A percentile compares a stretch with the other conserved stretches of the same genome.
These are phyloP conservation scores for Leccinum rimulosum DNA, from an alignment of 768 basidiomycete genomes.

Conservation along the genomic window DNA sequence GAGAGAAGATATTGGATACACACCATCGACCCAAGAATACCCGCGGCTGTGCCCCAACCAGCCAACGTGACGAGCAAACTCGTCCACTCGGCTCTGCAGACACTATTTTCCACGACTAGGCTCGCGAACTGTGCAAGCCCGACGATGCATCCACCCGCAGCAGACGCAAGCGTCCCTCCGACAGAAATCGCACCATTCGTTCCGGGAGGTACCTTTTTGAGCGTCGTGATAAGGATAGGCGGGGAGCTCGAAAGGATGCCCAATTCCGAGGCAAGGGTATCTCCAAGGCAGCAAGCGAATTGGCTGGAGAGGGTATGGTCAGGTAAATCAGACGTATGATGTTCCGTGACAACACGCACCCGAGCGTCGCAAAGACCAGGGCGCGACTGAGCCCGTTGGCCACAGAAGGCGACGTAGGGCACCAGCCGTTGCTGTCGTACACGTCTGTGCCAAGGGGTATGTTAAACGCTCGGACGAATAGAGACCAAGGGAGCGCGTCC, in stretches of 20 bases:
- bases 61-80: constrained; percentile 43
- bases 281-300: constrained; percentile 85
- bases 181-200: constrained; percentile 87
- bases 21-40: constrained; percentile 79
- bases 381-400: constrained; percentile 55
- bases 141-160: constrained; percentile 71
- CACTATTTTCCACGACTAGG: constrained; percentile 67
- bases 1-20: constrained; percentile 21
- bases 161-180: constrained; percentile 71
- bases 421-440: constrained; percentile 54
- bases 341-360: constrained; percentile 41
- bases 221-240: constrained; percentile 78
- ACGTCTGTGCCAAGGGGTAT: constrained; percentile 13
- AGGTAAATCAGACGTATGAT: background rate
- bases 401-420: constrained; percentile 49
- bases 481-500: constrained; percentile 38
- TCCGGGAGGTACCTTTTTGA: constrained; percentile 74
- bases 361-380: constrained; percentile 62
- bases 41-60: constrained; percentile 60
- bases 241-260: constrained; percentile 74
- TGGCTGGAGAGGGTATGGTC: constrained; percentile 46
- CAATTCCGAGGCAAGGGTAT: constrained; percentile 91
- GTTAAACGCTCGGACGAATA: constrained; percentile 12
- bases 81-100: constrained; percentile 88
- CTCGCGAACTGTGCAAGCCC: constrained; percentile 54